These are phyloP conservation scores for Tulasnella sp. DNA, from an alignment of 768 basidiomycete species.

Conservation along the genomic window DNA sequence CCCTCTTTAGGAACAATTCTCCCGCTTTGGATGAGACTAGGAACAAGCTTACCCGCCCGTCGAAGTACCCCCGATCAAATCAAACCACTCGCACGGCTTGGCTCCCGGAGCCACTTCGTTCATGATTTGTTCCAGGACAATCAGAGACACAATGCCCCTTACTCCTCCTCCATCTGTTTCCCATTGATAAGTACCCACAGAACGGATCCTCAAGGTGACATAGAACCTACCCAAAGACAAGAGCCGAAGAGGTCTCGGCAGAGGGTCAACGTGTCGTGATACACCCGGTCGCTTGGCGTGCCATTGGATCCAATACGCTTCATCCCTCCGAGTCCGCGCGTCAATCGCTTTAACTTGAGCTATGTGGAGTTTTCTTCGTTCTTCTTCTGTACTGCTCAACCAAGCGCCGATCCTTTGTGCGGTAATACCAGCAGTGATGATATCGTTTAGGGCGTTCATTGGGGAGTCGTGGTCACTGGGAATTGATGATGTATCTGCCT, in stretches of 20 bases:
- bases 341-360: background rate
- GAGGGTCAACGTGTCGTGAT: too few relatives aligned
- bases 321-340: background rate
- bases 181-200: background rate
- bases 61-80: slow-evolving; percentile 10
- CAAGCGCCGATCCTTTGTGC: background rate
- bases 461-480: background rate
- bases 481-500: background rate
- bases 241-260: background rate
- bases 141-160: background rate
- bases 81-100: slow-evolving; percentile 2
- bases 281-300: background rate
- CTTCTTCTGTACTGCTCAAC: background rate
- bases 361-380: background rate
- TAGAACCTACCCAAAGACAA: background rate
- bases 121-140: slow-evolving; percentile 1
- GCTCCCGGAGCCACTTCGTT: background rate
- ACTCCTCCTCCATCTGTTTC: background rate
- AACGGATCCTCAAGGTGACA: background rate
- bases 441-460: background rate
- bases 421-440: background rate
- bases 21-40: too few relatives aligned
- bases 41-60: slow-evolving; percentile 1
- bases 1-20: background rate
- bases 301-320: background rate